Evolutionary conservation across 441 rosid species (phyloP), one percentile per base, ranked within the genome.

Genomic region (Pelargonium myrrhifolium): DNA sequence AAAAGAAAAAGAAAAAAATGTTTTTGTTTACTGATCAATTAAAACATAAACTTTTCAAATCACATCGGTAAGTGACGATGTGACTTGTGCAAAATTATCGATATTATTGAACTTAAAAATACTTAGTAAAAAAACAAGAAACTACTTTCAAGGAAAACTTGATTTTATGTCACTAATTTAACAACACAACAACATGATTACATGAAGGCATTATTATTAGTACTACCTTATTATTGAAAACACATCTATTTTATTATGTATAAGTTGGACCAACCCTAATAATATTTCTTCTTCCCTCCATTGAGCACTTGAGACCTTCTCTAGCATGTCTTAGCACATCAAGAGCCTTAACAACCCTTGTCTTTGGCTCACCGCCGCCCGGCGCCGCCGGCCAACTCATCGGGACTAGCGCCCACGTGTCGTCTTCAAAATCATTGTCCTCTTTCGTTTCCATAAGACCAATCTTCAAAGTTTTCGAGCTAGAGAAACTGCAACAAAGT

Each of bases 241-340:
- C 20, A 49, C 56, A 49, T 31, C 0, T 31, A 31, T 31, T 31
- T 15, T 49, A 49, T 9, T 49, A 31, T 31, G 37, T 15, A 49
- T 76, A 78, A 69, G 71, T 28, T 70, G 78, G 79, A 10, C 82
- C 80, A 60, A 69, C 79, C 67, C 75, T 75, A 68, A 78, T 82
- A 77, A 74, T 71, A 28, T 66, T 61, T 49, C 80, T 75, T 61
- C 67, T 76, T 31, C 37, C 37, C 72, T 72, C 81, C 80, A 81
- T 71, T 28, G 78, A 69, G 71, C 68, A 69, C 60, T 77, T 79
- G 59, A 86, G 80, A 49, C 64, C 78, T 21, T 84, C 85, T 77
- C 86, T 83, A 18, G 83, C 87, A 42, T 67, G 81, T 73, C 79
- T 80, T 64, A 84, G 62, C 0, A 78, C 74, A 58, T 81, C 91